A percentile compares a stretch with the other conserved stretches of the same genome.
Evolutionary conservation across 768 basidiomycete genomes (phyloP).

Genomic region (Mycena belliarum): DNA sequence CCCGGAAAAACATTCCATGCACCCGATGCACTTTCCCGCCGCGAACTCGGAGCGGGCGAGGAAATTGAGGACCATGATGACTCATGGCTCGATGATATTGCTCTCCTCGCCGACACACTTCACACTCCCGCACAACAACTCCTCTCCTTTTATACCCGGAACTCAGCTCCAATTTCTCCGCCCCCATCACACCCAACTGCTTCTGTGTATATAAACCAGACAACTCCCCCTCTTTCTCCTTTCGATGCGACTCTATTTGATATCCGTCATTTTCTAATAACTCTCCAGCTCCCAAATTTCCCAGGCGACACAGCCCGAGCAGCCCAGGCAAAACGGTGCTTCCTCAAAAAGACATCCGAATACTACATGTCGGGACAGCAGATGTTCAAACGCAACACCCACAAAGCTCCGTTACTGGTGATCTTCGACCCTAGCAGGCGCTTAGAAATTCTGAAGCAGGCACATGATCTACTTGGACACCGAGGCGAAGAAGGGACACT

Average conservation of each 20-base stretch:
- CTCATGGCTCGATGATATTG: constrained; percentile 24
- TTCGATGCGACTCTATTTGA: constrained; percentile 4
- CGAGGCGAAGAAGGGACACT: constrained; percentile 18
- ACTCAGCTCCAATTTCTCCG: not conserved
- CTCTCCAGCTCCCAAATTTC: constrained; percentile 13
- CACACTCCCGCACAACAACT: too few species aligned
- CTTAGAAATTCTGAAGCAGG: constrained; percentile 5
- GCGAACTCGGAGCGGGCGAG: constrained; percentile 20
- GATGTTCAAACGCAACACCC: constrained; percentile 11
- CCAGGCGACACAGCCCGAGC: not conserved
- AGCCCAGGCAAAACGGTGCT: not conserved
- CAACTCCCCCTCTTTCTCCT: not conserved
- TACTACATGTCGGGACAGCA: constrained; percentile 11
- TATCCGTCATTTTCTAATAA: constrained; percentile 21
- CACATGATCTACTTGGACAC: constrained; percentile 27
- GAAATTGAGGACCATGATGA: constrained; percentile 28
- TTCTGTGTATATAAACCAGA: not conserved
- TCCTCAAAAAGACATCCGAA: constrained; percentile 13
- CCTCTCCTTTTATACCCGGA: too few species aligned
- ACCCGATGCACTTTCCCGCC: constrained; percentile 40
- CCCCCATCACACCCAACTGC: not conserved
- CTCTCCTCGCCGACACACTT: not conserved
- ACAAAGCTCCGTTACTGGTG: not conserved
- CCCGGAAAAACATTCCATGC: constrained; percentile 34
- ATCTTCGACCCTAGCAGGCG: constrained; percentile 11